Conservation (phyloP, 179 eudicot genomes). For the Nepenthes alata region DNA sequence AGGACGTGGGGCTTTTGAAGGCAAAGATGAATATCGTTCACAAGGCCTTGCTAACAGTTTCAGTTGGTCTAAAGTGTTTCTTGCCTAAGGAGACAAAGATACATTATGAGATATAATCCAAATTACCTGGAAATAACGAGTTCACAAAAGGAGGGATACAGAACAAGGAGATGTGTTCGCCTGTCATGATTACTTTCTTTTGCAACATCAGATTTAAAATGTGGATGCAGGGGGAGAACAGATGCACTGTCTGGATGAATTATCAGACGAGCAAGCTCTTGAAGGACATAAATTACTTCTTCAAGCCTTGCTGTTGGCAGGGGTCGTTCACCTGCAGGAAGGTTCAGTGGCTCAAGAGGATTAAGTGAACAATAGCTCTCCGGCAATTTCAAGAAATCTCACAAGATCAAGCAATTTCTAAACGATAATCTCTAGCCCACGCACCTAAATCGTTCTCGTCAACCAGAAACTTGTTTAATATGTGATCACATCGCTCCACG, state of each 20-base stretch:
- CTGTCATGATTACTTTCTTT: slow-evolving; percentile 24
- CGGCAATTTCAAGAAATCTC: neutral
- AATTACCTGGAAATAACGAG: slow-evolving; percentile 83
- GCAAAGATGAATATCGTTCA: neutral
- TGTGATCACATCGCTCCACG: slow-evolving; percentile 75
- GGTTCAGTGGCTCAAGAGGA: slow-evolving; percentile 9
- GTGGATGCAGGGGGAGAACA: slow-evolving; percentile 53
- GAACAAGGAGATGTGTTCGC: slow-evolving; percentile 65
- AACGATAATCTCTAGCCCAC: slow-evolving; percentile 8
- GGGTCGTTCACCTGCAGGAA: slow-evolving; percentile 45
- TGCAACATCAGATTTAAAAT: slow-evolving; percentile 27
- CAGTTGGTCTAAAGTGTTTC: neutral
- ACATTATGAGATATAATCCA: neutral
- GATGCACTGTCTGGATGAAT: slow-evolving; percentile 58
- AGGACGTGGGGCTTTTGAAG: neutral
- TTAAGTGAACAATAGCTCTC: neutral
- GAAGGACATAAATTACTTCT: slow-evolving; percentile 64
- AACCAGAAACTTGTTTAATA: slow-evolving; percentile 52
- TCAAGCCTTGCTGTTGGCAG: slow-evolving; percentile 81
- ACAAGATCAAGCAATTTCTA: neutral
- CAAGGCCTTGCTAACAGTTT: neutral
- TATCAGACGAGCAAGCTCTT: slow-evolving; percentile 59
- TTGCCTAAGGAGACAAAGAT: neutral
- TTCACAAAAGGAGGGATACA: slow-evolving; percentile 81
- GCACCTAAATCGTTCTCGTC: slow-evolving; percentile 77